Percentiles rank a stretch among this genome's conserved stretches.
These are phyloP conservation scores for Turnera subulata DNA, from an alignment of 345 rosid genomes.

Conservation along the genomic window DNA sequence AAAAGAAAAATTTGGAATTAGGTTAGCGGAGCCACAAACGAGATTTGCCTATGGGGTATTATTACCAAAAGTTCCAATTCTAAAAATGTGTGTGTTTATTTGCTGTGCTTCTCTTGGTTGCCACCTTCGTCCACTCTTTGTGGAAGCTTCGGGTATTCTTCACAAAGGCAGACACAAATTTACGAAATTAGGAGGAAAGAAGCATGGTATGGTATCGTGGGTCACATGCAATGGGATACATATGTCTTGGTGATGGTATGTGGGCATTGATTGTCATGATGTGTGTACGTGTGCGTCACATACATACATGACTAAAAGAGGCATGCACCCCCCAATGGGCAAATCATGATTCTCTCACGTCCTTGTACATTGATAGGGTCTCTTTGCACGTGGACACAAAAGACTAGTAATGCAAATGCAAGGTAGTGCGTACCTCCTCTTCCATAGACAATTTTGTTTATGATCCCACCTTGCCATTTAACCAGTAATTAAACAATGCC, in stretches of 20 bases:
- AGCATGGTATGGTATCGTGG: too few relatives aligned
- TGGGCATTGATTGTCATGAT: too few relatives aligned
- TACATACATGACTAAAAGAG: conserved; percentile 1
- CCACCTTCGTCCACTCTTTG: conserved; percentile 4
- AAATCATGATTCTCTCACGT: conserved; percentile 17
- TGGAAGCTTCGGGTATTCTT: conserved; percentile 16
- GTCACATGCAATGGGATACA: too few relatives aligned
- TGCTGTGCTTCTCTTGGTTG: neutral
- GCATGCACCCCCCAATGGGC: too few relatives aligned
- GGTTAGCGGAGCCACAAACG: neutral
- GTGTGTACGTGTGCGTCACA: conserved; percentile 11
- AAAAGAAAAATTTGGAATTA: conserved; percentile 7
- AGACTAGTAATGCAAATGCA: too few relatives aligned
- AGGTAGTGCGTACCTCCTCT: too few relatives aligned
- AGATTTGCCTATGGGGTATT: conserved; percentile 1
- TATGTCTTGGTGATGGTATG: too few relatives aligned
- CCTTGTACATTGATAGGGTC: neutral
- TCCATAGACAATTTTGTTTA: too few relatives aligned
- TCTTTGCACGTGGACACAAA: conserved; percentile 9
- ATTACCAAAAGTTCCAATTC: neutral
- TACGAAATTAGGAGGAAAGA: neutral
- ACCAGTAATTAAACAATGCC: too few relatives aligned
- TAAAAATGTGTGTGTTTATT: neutral
- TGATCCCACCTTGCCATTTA: too few relatives aligned
- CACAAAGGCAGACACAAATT: neutral